Percentiles rank a stretch among this genome's conserved stretches.
These are phyloP conservation scores for Trichoderma polysporum DNA, from an alignment of 2,329 filamentous ascomycete species.

Conservation along the genomic window DNA sequence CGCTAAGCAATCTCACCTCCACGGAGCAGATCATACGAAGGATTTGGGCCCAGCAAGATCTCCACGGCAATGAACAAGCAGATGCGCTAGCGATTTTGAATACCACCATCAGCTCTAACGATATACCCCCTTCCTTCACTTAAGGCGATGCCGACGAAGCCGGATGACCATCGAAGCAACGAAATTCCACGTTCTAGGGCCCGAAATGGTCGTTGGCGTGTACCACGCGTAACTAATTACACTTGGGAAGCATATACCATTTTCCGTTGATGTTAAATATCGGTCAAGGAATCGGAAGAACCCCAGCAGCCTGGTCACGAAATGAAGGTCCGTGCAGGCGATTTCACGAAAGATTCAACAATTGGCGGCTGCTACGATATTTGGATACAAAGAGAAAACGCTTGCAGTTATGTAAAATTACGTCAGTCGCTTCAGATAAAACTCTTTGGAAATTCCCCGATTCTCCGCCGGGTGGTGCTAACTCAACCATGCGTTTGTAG, in stretches of 20 bases:
- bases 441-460: not conserved
- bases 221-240: not conserved
- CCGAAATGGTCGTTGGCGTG: not conserved
- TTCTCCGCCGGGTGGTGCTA: not conserved
- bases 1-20: conserved; percentile 9
- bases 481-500: not conserved
- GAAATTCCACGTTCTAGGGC: not conserved
- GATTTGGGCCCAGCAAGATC: conserved; percentile 18
- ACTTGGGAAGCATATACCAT: not conserved
- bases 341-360: not conserved
- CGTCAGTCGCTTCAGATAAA: not conserved
- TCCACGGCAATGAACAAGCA: not conserved
- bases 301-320: not conserved
- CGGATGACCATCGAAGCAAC: not conserved
- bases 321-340: not conserved
- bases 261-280: not conserved
- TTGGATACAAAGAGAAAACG: not conserved
- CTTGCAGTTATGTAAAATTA: not conserved
- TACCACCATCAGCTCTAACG: conserved; percentile 11
- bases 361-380: not conserved
- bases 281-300: not conserved
- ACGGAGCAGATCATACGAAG: conserved; percentile 17
- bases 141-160: not conserved
- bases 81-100: conserved; percentile 17
- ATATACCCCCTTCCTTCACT: conserved; percentile 17